Base-by-base conservation (phyloP, 2,329 filamentous ascomycete species). In the Aspergillus intermedius region DNA sequence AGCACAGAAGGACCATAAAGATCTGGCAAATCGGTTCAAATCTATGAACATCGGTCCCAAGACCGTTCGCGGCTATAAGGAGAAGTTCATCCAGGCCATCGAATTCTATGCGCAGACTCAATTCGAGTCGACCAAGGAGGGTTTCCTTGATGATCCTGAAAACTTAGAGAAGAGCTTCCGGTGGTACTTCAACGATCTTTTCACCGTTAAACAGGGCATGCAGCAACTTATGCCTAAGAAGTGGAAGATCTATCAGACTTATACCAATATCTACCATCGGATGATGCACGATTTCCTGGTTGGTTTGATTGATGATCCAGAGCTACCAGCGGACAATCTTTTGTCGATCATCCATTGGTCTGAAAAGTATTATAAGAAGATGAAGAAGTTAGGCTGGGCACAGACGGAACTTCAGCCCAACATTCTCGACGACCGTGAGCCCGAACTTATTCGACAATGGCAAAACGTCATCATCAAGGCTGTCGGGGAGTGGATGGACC, bases 111-210 rank as follows among this genome's bases (percentile, higher is more conserved):
- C 85, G 5, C 79, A 87, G 62, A 80, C 79, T 41, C 86, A 91
- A 61, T 89, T 96, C 59, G 81, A 83, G 10, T 77, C 82, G 50
- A 80, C 83, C 37, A 81, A 83, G 50, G 80, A 86, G 47, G 80
- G 83, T 42, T 97, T 98, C 67, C 72, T 91, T 46, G 86, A 86
- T 34, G 89, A 97, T 62, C 88, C 93, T 0, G 80, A 84, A 44
- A 83, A 81, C 60, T 77, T 98, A 42, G 88, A 94, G 55, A 95
- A 95, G 74, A 83, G 81, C 56, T 82, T 95, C 71, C 87, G 87
- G 62, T 98, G 93, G 93, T 98, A 84, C 71, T 98, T 97, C 74
- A 96, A 97, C 72, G 91, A 98, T 67, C 79, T 98, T 34, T 95
- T 94, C 68, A 90, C 89, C 3, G 91, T 96, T 63, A 90, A 91